These are phyloP conservation scores for Thinopyrum elongatum DNA, from an alignment of 176 grass and related monocot species.

Conservation along the genomic window DNA sequence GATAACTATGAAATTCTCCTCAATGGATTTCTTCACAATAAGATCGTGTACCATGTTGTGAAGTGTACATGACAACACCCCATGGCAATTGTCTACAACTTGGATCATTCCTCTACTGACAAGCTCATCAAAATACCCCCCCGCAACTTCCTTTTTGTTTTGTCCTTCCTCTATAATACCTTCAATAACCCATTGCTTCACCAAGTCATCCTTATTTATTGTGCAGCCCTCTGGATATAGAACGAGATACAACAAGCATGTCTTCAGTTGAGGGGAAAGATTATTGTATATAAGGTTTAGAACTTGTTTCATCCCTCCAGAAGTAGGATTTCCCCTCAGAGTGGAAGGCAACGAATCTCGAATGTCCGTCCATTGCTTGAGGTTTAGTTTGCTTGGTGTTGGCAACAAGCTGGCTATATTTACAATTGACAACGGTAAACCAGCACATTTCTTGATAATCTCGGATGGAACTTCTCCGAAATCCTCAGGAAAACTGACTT, in stretches of 20 bases:
- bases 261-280: background rate
- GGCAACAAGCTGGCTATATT: background rate
- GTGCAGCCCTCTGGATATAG: background rate
- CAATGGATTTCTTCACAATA: too few species aligned
- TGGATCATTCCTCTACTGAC: background rate
- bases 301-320: background rate
- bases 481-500: background rate
- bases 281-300: background rate
- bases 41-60: too few species aligned
- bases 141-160: background rate
- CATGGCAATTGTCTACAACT: background rate
- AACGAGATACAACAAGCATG: background rate
- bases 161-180: background rate
- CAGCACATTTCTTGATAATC: background rate
- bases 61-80: too few species aligned
- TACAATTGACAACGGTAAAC: background rate
- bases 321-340: background rate
- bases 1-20: too few species aligned
- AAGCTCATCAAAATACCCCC: constrained; percentile 7
- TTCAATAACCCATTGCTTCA: constrained; percentile 19
- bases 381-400: background rate
- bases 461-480: background rate
- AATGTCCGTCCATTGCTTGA: background rate
- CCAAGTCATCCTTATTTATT: background rate
- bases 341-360: background rate